These are phyloP conservation scores for Bretziella fagacearum DNA, from an alignment of 2,329 filamentous ascomycete genomes.

Conservation along the genomic window DNA sequence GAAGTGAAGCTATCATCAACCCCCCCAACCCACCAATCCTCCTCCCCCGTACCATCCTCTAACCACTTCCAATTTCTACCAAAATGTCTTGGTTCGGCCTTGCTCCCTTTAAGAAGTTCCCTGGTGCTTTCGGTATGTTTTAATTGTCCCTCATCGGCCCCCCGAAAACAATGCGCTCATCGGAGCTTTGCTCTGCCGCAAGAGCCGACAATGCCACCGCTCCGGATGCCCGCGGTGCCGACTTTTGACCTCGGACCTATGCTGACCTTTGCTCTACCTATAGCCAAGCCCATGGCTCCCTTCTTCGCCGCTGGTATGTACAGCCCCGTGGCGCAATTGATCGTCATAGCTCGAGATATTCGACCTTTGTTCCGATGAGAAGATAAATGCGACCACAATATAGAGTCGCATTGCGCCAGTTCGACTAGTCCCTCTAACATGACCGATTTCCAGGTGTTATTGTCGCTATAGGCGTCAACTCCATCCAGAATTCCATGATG, in stretches of 20 bases:
- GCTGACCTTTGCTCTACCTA: constrained; percentile 20
- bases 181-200: not conserved
- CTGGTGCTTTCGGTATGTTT: constrained; percentile 56
- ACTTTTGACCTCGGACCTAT: constrained; percentile 15
- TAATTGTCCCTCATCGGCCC: constrained; percentile 14
- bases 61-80: constrained; percentile 24
- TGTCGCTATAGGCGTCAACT: constrained; percentile 84
- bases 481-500: constrained; percentile 59
- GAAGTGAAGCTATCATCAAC: constrained; percentile 20
- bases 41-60: constrained; percentile 20
- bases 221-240: constrained; percentile 8
- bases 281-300: constrained; percentile 79
- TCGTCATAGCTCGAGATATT: too few relatives aligned
- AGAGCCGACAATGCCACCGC: not conserved
- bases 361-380: not conserved
- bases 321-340: constrained; percentile 10
- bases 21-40: constrained; percentile 16
- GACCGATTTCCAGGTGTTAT: constrained; percentile 44
- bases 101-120: constrained; percentile 58
- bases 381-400: too few relatives aligned
- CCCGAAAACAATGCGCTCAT: constrained; percentile 1
- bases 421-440: not conserved
- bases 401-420: not conserved
- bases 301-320: constrained; percentile 82
- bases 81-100: constrained; percentile 61